A percentile compares a stretch with the other conserved stretches of the same genome.
Evolutionary conservation across 1,139 yeast genomes (phyloP).

Genomic region (Spathaspora sp.): DNA sequence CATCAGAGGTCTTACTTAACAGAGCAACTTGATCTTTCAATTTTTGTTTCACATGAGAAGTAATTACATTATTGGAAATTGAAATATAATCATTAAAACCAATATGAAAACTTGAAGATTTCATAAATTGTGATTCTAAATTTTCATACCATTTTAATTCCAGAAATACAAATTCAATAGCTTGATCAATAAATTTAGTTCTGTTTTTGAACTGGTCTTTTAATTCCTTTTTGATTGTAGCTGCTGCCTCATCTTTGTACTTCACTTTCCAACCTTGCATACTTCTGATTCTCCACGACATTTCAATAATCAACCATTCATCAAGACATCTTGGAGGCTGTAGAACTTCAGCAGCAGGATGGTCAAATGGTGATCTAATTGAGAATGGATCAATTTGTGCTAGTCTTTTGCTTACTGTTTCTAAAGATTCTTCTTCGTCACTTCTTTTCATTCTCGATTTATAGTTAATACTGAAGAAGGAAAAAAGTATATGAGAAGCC

Average conservation of each 20-base stretch:
- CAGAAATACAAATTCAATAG: slow-evolving; percentile 23
- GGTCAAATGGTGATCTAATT: slow-evolving; percentile 11
- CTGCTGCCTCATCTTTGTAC: slow-evolving; percentile 24
- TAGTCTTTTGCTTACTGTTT: too few species aligned
- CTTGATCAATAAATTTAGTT: slow-evolving; percentile 16
- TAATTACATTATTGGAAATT: slow-evolving; percentile 16
- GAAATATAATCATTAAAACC: slow-evolving; percentile 22
- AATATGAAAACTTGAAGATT: slow-evolving; percentile 7
- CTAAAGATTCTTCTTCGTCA: too few species aligned
- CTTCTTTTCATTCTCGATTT: too few species aligned
- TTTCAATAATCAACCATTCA: slow-evolving; percentile 25
- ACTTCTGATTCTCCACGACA: slow-evolving; percentile 23
- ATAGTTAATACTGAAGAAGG: too few species aligned
- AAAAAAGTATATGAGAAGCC: too few species aligned
- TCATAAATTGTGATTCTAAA: slow-evolving; percentile 11
- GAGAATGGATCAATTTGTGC: too few species aligned
- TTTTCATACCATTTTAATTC: slow-evolving; percentile 32
- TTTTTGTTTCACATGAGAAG: slow-evolving; percentile 8
- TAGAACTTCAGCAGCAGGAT: slow-evolving; percentile 14
- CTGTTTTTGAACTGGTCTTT: slow-evolving; percentile 15
- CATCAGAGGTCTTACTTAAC: slow-evolving; percentile 26
- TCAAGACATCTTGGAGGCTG: slow-evolving; percentile 18
- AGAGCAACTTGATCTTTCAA: slow-evolving; percentile 13
- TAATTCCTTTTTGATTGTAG: slow-evolving; percentile 34
- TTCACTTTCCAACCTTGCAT: slow-evolving; percentile 36